Base-by-base conservation (phyloP, 345 rosid species). In the Brassica carinata region DNA sequence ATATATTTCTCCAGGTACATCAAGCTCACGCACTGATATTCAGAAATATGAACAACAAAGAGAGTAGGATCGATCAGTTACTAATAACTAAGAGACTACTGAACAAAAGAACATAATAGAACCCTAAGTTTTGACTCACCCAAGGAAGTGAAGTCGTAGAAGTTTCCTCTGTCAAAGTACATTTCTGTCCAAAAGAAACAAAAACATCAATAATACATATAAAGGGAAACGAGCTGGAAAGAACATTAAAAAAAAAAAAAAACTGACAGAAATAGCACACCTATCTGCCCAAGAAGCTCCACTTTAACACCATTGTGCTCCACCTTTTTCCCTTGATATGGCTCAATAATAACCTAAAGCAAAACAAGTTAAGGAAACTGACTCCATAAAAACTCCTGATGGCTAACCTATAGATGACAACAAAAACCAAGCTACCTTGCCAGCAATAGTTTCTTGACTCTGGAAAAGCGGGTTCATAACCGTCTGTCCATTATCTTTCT, bases 281-380 rank as follows among this genome's bases (percentile, higher is more conserved):
- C 96, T 84, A 93, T 96, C 84, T 96, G 99, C 83, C 97, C 98
- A 75, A 96, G 97, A 77, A 96, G 96, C 82, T 96, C 98, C 82
- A 93, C 89, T 88, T 93, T 96, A 14, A 93, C 89, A 80, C 99
- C 98, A 83, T 92, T 93, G 79, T 93, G 99, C 72, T 96, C 99
- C 68, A 93, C 89, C 79, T 92, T 96, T 79, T 93, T 92, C 88
- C 98, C 99, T 83, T 85, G 96, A 85, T 86, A 74, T 74, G 97
- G 98, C 75, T 93, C 99, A 79, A 96, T 75, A 18, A 86, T 84
- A 55, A 96, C 84, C 99, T 93, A 80, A 62, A 68, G 82, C 71
- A 73, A 38, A 5, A 74, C 33, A 53, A 27, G 58, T 69, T 18
- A 27, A 27, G 23, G 7, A 17, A 14, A 67, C 5, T 57, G 61